Base-by-base conservation (phyloP, 2,329 filamentous ascomycete species). In the Hypoxylon sp. region DNA sequence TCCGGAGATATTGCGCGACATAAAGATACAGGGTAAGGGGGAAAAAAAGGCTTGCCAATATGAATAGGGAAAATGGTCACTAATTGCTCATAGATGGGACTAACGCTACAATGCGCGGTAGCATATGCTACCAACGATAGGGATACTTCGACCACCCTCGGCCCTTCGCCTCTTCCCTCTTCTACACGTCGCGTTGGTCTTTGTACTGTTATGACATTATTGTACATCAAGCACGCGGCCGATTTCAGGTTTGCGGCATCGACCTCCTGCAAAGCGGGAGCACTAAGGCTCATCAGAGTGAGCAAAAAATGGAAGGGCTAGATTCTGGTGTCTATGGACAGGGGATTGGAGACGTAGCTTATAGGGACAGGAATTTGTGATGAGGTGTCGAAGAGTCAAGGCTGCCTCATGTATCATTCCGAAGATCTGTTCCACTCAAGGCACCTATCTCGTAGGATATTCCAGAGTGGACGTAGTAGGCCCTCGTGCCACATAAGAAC, bases 11-110 rank as follows among this genome's bases (percentile, higher is more conserved):
- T 94, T 68, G 82, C 90, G 59, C 86, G 93, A 78, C 91, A 94
- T 81, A 95, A 93, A 82, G 91, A 95, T 72, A 89, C 88, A 72
- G 92, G 92, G 91, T 94, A 83, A 83, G 89, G 2, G 77, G 83
- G 83, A 88, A 6, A 77, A 42, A 22, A 50, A 24, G 19, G 17
- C 13, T 24, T 35, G 13, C 29, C 53, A 56, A 6, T 35, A 31
- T 37, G 51, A 54, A 42, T n/a, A 11, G 6, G 54, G 17, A n/a
- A 13, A 9, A 24, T 19, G 11, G 13, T 8, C 10, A 42, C 70
- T 74, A 52, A 72, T 51, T 26, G 5, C 14, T 42, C 24, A 0
- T 60, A 79, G 78, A 51, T 79, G 73, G 78, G 76, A 78, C 61
- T 80, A 68, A 78, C 42, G 35, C 54, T 3, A 52, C 44, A 35